Evolutionary conservation across 805 yeast species (phyloP), one percentile per base, ranked within the genome.

Genomic region (Ogataea naganishii): DNA sequence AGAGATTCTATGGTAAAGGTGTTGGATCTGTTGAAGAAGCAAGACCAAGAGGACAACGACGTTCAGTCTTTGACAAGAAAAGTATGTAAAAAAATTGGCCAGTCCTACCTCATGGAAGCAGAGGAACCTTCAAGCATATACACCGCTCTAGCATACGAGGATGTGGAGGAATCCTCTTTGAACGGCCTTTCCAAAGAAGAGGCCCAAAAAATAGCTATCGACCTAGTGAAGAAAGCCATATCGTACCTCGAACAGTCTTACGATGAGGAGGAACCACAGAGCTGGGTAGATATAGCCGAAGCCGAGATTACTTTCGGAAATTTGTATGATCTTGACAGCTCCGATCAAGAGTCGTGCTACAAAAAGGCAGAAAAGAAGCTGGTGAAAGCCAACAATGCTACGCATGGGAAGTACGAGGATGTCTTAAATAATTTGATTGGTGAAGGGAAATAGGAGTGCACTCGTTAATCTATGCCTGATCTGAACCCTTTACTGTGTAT

Each of bases 281-380:
- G 80, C 5, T 80, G 89, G 83, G 94, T 78, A 9, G 71, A 74
- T 46, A 66, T 81, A 26, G 95, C 96, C 1, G 97, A 89, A 53
- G 88, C 94, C 1, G 62, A 73, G 45, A 83, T 89, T 20, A 72
- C 80, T 11, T 58, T 82, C 41, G 96, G 88, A 11, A 88, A 86
- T 43, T 50, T 86, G 29, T 63, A 68, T 36, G 82, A 77, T 7
- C 58, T 71, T 16, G 85, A 79, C 17, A 64, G 79, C 30, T 57
- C 60, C 20, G 80, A 77, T 24, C 95, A 85, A 56, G 82, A 79
- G 36, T 44, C 62, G 5, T 58, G 69, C 29, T 88, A 88, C 51
- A 52, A 55, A 12, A 62, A 68, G 33, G 97, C 96, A 1, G 88
- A 84, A 44, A 57, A 60, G 36, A 64, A 73, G 18, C 59, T 88